Evolutionary conservation across 768 basidiomycete genomes (phyloP).

Genomic region (Amanita fuliginea): DNA sequence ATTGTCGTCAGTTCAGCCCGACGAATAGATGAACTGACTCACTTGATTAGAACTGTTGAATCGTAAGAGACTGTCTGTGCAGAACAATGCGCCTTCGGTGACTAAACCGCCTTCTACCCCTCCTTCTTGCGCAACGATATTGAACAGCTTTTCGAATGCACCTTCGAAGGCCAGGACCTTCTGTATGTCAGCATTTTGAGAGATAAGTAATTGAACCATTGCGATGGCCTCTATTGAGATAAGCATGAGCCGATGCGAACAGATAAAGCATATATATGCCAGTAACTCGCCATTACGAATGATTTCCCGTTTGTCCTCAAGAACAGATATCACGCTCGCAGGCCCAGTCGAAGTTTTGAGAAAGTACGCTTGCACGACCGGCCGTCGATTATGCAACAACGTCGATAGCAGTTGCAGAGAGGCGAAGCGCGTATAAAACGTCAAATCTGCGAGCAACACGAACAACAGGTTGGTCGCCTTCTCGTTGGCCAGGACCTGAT

Average conservation of each 20-base stretch:
- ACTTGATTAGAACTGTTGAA: constrained; percentile 96
- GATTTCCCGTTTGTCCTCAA: constrained; percentile 84
- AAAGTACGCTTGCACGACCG: constrained; percentile 83
- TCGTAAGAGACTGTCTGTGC: constrained; percentile 76
- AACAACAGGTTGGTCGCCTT: constrained; percentile 69
- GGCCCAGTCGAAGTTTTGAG: constrained; percentile 75
- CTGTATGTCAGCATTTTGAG: constrained; percentile 88
- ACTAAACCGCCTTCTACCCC: constrained; percentile 88
- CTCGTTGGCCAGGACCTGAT: constrained; percentile 63
- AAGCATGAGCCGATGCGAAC: not conserved
- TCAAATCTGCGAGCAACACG: constrained; percentile 57
- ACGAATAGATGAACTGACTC: constrained; percentile 9
- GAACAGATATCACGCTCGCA: constrained; percentile 55
- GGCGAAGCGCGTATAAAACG: constrained; percentile 80
- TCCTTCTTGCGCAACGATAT: constrained; percentile 77
- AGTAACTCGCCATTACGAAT: constrained; percentile 66
- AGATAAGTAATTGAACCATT: constrained; percentile 70
- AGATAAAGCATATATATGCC: not conserved
- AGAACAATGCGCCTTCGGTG: constrained; percentile 75
- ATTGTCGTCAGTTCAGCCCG: constrained; percentile 7
- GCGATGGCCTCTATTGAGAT: constrained; percentile 57
- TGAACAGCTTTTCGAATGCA: constrained; percentile 91
- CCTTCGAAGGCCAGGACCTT: constrained; percentile 96
- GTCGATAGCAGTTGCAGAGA: constrained; percentile 74
- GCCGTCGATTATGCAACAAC: constrained; percentile 73